phyloP scores from a whole-genome alignment of 257 asterid species.

The Capsicum pubescens region DNA sequence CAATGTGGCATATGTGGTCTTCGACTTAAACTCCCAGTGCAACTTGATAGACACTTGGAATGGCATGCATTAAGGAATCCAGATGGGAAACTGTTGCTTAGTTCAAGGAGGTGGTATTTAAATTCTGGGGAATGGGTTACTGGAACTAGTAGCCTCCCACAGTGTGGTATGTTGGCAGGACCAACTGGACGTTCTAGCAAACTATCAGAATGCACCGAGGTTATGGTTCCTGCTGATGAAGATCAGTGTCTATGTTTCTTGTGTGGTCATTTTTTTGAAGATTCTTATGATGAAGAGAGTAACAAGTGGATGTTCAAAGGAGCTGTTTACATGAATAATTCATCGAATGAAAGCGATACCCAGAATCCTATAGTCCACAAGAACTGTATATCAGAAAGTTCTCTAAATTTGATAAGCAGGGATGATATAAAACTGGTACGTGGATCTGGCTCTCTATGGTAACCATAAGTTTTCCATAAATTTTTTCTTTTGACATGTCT shows the following conservation, averaged over 20 bases:
- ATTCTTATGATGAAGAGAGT: slow-evolving; percentile 59
- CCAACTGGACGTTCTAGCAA: slow-evolving; percentile 43
- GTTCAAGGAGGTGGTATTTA: slow-evolving; percentile 68
- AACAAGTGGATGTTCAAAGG: slow-evolving; percentile 87
- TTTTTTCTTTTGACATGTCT: slow-evolving; percentile 9
- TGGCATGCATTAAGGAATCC: slow-evolving; percentile 65
- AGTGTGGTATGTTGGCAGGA: slow-evolving; percentile 41
- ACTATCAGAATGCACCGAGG: slow-evolving; percentile 46
- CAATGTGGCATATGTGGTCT: slow-evolving; percentile 69
- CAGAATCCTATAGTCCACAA: slow-evolving; percentile 70
- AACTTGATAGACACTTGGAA: slow-evolving; percentile 74
- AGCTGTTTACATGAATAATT: slow-evolving; percentile 60
- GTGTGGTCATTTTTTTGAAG: slow-evolving; percentile 88
- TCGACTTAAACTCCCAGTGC: slow-evolving; percentile 62
- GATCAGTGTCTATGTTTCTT: slow-evolving; percentile 77
- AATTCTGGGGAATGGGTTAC: slow-evolving; percentile 58
- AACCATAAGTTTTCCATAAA: neutral
- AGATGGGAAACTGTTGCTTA: slow-evolving; percentile 41
- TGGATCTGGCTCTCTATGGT: neutral
- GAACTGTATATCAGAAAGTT: slow-evolving; percentile 59
- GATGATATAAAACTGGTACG: slow-evolving; percentile 60
- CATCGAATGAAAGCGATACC: slow-evolving; percentile 39
- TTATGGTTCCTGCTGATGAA: slow-evolving; percentile 87
- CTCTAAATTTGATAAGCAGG: slow-evolving; percentile 49
- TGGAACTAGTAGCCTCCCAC: slow-evolving; percentile 40